Conservation (phyloP, 2,329 filamentous ascomycete genomes). For the Diplodia intermedia region DNA sequence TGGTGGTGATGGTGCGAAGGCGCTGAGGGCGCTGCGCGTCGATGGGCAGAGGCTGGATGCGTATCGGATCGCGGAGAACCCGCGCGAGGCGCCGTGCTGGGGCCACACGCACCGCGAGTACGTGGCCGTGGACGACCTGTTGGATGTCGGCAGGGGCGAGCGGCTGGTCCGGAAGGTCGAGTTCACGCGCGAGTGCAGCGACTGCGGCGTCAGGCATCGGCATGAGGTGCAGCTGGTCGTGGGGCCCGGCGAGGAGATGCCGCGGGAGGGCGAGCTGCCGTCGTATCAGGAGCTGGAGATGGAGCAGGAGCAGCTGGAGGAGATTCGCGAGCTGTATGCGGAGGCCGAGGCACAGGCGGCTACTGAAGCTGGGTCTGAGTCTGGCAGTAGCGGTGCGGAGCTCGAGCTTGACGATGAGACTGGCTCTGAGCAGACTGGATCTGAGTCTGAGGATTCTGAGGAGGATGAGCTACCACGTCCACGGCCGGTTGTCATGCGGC, state of each 20-base stretch:
- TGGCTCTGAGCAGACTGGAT: not conserved
- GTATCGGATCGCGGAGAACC: not conserved
- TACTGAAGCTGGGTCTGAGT: not conserved
- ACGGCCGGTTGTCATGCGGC: not conserved
- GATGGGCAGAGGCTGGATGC: not conserved
- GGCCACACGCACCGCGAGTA: not conserved
- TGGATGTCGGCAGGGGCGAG: not conserved
- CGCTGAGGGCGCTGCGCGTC: not conserved
- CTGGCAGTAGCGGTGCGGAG: not conserved
- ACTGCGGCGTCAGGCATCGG: not conserved
- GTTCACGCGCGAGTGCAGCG: not conserved
- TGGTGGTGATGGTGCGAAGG: not conserved
- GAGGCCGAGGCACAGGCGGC: not conserved
- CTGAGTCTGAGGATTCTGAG: not conserved
- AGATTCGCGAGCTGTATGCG: not conserved
- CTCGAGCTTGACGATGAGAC: no score
- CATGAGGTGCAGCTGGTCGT: conserved; percentile 8
- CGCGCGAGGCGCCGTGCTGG: not conserved
- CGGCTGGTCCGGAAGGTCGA: not conserved
- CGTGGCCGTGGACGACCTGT: conserved; percentile 3
- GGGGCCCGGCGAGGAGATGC: not conserved
- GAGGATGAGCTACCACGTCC: not conserved
- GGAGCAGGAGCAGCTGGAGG: not conserved
- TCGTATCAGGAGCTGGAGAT: not conserved
- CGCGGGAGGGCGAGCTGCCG: not conserved